Evolutionary conservation across 139 green algal species (phyloP).

Genomic region (Penium margaritaceum): DNA sequence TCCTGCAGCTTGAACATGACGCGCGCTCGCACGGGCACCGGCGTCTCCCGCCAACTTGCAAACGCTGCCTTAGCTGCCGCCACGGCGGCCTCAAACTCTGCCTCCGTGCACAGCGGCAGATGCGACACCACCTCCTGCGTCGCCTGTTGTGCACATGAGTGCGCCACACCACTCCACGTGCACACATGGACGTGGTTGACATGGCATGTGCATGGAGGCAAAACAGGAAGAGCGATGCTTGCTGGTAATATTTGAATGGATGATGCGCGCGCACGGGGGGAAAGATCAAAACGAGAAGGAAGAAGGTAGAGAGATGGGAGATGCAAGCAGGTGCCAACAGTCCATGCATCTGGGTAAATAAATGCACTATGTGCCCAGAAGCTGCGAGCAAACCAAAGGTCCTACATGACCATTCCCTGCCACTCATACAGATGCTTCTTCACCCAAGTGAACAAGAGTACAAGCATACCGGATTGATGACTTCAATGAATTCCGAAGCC

Average conservation of each 20-base stretch:
- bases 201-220: neutral
- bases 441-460: no score
- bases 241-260: neutral
- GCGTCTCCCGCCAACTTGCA: slow-evolving; percentile 66
- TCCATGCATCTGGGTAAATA: neutral
- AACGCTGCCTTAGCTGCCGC: slow-evolving; percentile 70
- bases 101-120: slow-evolving; percentile 65
- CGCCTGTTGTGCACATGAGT: no score
- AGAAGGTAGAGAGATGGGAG: neutral
- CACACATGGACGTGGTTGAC: neutral
- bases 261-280: neutral
- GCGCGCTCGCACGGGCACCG: slow-evolving; percentile 64
- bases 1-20: slow-evolving; percentile 88
- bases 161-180: no score
- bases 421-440: no score
- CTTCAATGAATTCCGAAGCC: slow-evolving; percentile 9
- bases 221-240: neutral
- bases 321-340: neutral
- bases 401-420: no score
- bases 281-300: neutral
- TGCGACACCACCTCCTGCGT: slow-evolving; percentile 77
- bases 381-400: neutral
- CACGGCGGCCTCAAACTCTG: slow-evolving; percentile 84
- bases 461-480: slow-evolving; percentile 37
- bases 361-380: neutral